Evolutionary conservation across 1,284 basidiomycete genomes (phyloP).

Genomic region (Mycosarcoma maydis): DNA sequence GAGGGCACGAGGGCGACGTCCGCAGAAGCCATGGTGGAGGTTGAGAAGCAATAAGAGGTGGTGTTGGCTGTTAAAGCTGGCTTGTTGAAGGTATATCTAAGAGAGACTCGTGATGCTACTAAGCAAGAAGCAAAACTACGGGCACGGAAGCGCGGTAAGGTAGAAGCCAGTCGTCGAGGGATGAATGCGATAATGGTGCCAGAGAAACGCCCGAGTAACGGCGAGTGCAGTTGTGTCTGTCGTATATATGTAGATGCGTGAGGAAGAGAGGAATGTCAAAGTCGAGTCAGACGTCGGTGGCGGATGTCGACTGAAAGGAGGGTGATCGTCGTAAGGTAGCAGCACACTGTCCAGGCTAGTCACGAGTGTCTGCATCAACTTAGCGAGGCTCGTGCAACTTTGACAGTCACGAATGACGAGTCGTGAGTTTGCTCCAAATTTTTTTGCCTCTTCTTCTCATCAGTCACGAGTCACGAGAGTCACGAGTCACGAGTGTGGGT

Average conservation of each 20-base stretch:
- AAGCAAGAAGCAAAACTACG: constrained; percentile 1
- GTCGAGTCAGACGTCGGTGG: constrained; percentile 1
- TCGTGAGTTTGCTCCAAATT: constrained; percentile 9
- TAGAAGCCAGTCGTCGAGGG: constrained; percentile 27
- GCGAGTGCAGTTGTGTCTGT: background rate
- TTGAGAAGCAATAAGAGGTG: constrained; percentile 14
- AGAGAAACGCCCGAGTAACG: constrained; percentile 1
- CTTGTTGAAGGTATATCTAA: background rate
- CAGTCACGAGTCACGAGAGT: too few species aligned
- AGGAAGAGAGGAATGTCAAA: background rate
- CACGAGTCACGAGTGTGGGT: too few species aligned
- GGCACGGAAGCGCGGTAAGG: constrained; percentile 15
- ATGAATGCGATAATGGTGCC: constrained; percentile 27
- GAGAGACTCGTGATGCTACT: constrained; percentile 12
- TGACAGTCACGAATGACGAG: too few species aligned
- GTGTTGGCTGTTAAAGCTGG: background rate
- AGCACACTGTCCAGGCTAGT: too few species aligned
- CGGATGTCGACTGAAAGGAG: background rate
- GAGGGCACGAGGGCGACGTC: constrained; percentile 45
- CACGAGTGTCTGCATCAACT: too few species aligned
- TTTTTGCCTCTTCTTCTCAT: constrained; percentile 2
- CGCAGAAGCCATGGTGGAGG: constrained; percentile 39
- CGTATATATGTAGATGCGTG: background rate
- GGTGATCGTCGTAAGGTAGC: background rate
- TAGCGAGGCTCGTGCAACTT: too few species aligned